Conservation (phyloP, 2,329 filamentous ascomycete species). For the Thermomyces lanuginosus region DNA sequence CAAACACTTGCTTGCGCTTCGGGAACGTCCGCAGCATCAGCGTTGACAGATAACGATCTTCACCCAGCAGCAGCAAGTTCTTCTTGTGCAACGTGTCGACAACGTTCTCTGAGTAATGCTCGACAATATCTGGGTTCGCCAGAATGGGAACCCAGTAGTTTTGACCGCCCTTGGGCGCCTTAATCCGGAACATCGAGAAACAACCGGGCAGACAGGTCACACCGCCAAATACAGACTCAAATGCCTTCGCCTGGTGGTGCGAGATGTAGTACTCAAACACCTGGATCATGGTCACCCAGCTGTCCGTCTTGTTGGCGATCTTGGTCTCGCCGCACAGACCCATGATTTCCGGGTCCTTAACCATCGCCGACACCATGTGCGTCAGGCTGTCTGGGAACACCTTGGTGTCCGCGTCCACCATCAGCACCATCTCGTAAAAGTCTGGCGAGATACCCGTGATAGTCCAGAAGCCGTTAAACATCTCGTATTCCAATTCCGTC, state of each 20-base stretch:
- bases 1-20: conserved; percentile 96
- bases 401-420: conserved; percentile 98
- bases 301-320: conserved; percentile 93
- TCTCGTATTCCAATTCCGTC: conserved; percentile 97
- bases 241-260: conserved; percentile 89
- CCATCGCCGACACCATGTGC: conserved; percentile 98
- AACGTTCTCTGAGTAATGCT: conserved; percentile 98
- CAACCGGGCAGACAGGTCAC: conserved; percentile 96
- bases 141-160: conserved; percentile 99
- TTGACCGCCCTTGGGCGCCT: conserved; percentile 91
- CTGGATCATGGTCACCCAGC: conserved; percentile 94
- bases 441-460: conserved; percentile 96
- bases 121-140: conserved; percentile 93
- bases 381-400: conserved; percentile 97
- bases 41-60: conserved; percentile 89
- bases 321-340: conserved; percentile 97
- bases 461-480: conserved; percentile 99
- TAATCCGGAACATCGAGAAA: conserved; percentile 99
- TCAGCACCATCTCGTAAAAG: conserved; percentile 94
- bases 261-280: conserved; percentile 98
- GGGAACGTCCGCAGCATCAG: conserved; percentile 98
- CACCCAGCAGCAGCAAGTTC: conserved; percentile 77
- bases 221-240: conserved; percentile 97
- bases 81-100: conserved; percentile 97
- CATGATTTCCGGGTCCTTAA: conserved; percentile 98